Base-by-base conservation (phyloP, 2,329 filamentous ascomycete genomes). In the Colletotrichum lini region DNA sequence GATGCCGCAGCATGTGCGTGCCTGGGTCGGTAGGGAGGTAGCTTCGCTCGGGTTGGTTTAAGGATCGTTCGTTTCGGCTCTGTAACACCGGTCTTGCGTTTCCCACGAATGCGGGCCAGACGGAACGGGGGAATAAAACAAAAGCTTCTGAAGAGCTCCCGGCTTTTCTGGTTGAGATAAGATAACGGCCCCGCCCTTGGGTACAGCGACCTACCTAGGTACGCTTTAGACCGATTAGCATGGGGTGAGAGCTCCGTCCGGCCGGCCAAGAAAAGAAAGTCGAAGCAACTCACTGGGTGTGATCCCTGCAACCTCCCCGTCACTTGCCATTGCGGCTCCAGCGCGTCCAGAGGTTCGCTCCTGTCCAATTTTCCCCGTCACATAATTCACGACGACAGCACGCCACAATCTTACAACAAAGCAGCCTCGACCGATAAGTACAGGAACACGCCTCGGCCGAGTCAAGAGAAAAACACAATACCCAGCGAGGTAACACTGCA, bases 91-190 rank as follows among this genome's bases (percentile, higher is more conserved):
- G 50, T 6, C 30, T 15, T 44, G 38, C 12, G 30, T 40, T 30
- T 65, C 21, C 23, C 15, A 40, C 40, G 50, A 63, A 30, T 15
- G n/a, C 23, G 21, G 16, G 40, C 7, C 12, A 35, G 44, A 7
- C n/a, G 30, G 30, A 26, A 7, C 26, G 30, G 30, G 38, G 9
- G n/a, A 38, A 47, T 23, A 45, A 57, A 35, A 52, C n/a, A 52
- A 57, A 35, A 52, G 57, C 56, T 57, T 61, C 15, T 9, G 49
- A 26, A 7, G 45, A 70, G 64, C 64, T 66, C 47, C 18, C 21
- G 40, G 40, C 53, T 65, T 59, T 59, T 38, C 15, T 49, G 50
- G n/a, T 21, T 21, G 21, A 42, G 67, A 70, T 70, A 70, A 70
- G 67, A 70, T 70, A 67, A 67, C 45, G 40, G 18, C 15, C 26